Base-by-base conservation (phyloP, 768 basidiomycete genomes). In the Leccinellum luteum region DNA sequence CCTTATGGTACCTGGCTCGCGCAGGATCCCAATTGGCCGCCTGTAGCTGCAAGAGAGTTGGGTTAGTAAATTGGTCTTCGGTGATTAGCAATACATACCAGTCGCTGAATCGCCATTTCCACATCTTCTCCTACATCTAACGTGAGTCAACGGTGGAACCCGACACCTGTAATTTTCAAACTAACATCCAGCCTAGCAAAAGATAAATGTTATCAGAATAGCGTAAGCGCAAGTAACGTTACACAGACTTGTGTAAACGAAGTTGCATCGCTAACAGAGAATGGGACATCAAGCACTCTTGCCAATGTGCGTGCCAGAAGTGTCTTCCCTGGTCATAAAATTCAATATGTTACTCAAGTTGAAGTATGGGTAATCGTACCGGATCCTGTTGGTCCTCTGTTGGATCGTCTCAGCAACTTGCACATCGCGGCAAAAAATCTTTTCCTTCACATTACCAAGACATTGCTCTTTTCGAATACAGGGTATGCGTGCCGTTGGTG, bases 121-220 rank as follows among this genome's bases (percentile, higher is more conserved):
- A 97, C 95, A 68, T 98, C 96, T 67, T 97, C 96, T 62, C 95
- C 95, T 48, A 98, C 92, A 74, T 97, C 91, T 94, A 62, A 28
- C 51, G 17, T 48, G 31, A 34, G 58, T 65, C 23, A 64, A 30
- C 30, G 30, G 61, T 38, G 48, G 3, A 43, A 28, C 21, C 13
- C 23, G 4, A 55, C 31, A 21, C 34, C 19, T 60, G 32, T 35
- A 49, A 32, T 47, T 51, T 21, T n/a, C 48, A 49, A 50, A 79
- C 86, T 70, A 48, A 89, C 89, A 90, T 72, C 88, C 88, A 10
- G 87, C 87, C 87, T 90, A 48, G 32, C 2, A 48, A 43, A 43
- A 19, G 17, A 51, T 48, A 19, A 68, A 56, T 52, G 56, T 54
- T 38, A 53, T 59, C n/a, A 64, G 51, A 30, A 51, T 51, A 30